Evolutionary conservation across 140 eudicot species (phyloP).

Genomic region (Oenanthe javanica): DNA sequence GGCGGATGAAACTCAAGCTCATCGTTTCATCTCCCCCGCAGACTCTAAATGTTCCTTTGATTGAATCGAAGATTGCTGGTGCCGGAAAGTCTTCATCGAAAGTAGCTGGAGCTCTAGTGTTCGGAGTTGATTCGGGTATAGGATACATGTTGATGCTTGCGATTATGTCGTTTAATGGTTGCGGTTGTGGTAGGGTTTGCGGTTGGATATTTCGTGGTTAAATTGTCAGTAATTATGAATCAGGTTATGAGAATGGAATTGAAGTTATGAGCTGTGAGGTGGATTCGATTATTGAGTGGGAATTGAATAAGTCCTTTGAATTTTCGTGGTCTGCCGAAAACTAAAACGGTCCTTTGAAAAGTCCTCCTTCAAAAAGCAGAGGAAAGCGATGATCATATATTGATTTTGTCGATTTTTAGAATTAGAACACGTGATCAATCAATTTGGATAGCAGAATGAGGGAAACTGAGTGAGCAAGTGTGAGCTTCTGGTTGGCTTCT

Average conservation of each 20-base stretch:
- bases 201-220: constrained; percentile 19
- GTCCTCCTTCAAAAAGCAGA: too few species aligned
- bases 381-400: too few species aligned
- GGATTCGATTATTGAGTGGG: neutral
- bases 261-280: neutral
- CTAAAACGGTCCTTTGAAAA: too few species aligned
- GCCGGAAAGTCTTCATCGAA: constrained; percentile 16
- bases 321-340: too few species aligned
- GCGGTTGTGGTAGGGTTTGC: constrained; percentile 42
- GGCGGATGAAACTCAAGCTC: constrained; percentile 40
- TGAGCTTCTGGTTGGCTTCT: too few species aligned
- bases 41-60: constrained; percentile 16
- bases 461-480: too few species aligned
- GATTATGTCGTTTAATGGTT: constrained; percentile 50
- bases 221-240: too few species aligned
- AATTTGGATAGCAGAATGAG: too few species aligned
- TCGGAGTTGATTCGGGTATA: constrained; percentile 38
- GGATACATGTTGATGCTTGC: constrained; percentile 56
- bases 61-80: constrained; percentile 18
- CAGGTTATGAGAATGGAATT: neutral
- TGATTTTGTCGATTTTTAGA: too few species aligned
- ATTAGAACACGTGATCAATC: too few species aligned
- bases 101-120: constrained; percentile 27
- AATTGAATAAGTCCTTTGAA: too few species aligned
- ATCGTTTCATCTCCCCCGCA: constrained; percentile 18